Conservation (phyloP, 2,329 filamentous ascomycete species). For the Rutstroemia sp. region DNA sequence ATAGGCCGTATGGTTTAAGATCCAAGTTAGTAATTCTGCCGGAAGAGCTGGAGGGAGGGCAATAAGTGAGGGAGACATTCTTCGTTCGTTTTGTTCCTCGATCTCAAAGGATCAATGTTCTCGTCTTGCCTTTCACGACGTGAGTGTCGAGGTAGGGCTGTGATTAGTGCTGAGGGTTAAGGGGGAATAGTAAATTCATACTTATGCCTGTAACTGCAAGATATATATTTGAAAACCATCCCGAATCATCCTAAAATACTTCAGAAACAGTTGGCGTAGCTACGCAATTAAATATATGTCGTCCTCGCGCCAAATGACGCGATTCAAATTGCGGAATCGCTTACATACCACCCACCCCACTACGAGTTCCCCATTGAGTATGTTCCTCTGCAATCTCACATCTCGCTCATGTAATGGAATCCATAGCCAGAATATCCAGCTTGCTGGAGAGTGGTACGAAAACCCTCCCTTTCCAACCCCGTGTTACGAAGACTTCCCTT, state of each 20-base stretch:
- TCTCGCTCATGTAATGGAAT: conserved; percentile 68
- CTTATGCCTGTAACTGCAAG: background rate
- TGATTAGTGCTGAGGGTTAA: conserved; percentile 25
- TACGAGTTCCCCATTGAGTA: conserved; percentile 14
- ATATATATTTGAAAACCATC: background rate
- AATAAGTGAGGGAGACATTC: conserved; percentile 29
- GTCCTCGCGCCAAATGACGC: conserved; percentile 3
- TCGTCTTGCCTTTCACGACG: background rate
- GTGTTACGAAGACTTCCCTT: background rate
- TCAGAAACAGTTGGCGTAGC: too few relatives aligned
- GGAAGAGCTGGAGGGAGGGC: conserved; percentile 47
- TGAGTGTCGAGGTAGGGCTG: background rate
- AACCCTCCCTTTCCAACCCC: background rate
- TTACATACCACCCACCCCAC: conserved; percentile 22
- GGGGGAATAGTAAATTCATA: conserved; percentile 7
- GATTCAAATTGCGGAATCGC: conserved; percentile 14
- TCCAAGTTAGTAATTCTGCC: conserved; percentile 55
- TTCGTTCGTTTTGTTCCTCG: background rate
- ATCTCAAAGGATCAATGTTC: background rate
- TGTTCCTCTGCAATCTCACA: conserved; percentile 17
- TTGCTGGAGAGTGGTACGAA: conserved; percentile 85
- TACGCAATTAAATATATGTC: background rate
- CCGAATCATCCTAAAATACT: too few relatives aligned
- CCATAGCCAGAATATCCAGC: conserved; percentile 86
- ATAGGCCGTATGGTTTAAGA: conserved; percentile 48